Evolutionary conservation across 2,329 filamentous ascomycete genomes (phyloP).

Genomic region (Trichophyton equinum): DNA sequence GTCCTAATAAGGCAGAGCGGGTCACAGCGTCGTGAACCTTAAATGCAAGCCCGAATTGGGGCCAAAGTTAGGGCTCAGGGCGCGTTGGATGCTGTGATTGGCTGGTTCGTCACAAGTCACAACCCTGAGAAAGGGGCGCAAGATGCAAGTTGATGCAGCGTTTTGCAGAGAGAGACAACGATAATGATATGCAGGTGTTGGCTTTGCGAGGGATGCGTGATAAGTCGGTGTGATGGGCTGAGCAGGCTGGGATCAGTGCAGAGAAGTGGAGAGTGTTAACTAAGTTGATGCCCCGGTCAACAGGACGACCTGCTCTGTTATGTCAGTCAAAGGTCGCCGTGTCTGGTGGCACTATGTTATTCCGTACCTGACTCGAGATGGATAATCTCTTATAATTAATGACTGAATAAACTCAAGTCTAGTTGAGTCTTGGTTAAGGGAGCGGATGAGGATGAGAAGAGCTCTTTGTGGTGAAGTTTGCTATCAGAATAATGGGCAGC

Average conservation of each 20-base stretch:
- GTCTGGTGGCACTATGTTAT: neutral
- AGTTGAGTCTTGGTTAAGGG: neutral
- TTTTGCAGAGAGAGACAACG: neutral
- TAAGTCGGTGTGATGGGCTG: constrained; percentile 3
- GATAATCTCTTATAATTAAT: neutral
- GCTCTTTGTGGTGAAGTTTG: neutral
- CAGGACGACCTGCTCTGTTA: neutral
- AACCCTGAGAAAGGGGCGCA: neutral
- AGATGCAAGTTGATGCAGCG: neutral
- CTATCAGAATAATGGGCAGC: neutral
- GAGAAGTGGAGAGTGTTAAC: neutral
- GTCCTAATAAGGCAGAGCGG: constrained; percentile 8
- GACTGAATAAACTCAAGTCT: neutral
- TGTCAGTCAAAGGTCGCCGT: neutral
- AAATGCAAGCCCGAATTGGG: constrained; percentile 8
- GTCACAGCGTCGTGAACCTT: constrained; percentile 3
- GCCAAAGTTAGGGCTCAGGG: constrained; percentile 9
- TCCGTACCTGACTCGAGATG: neutral
- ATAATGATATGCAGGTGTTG: neutral
- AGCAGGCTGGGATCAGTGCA: neutral
- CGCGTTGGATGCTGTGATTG: constrained; percentile 7
- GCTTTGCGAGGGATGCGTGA: neutral
- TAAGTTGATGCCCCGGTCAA: neutral
- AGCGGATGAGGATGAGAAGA: neutral
- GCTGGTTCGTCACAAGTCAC: neutral